phyloP scores from a whole-genome alignment of 805 yeast genomes.

The Yamadazyma insecticola region DNA sequence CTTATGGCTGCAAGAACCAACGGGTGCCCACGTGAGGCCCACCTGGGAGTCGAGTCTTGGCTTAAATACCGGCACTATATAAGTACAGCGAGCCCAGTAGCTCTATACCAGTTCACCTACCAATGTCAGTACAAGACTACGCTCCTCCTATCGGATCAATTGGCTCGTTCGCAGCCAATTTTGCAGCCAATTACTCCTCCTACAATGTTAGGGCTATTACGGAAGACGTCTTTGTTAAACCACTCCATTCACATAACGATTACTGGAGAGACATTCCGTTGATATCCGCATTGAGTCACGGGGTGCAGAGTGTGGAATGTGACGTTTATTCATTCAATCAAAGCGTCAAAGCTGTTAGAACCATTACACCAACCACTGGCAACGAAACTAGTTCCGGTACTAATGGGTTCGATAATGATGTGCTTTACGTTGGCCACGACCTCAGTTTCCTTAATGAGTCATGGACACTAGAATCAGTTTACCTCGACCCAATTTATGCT shows the following conservation, averaged over 20 bases:
- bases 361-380: constrained; percentile 17
- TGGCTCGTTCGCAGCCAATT: too few relatives aligned
- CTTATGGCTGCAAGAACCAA: too few relatives aligned
- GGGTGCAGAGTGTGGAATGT: constrained; percentile 59
- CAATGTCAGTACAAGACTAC: too few relatives aligned
- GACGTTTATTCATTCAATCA: constrained; percentile 53
- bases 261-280: constrained; percentile 60
- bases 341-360: constrained; percentile 22
- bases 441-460: constrained; percentile 39
- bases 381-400: constrained; percentile 14
- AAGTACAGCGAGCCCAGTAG: too few relatives aligned
- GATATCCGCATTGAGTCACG: constrained; percentile 53
- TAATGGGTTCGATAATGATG: constrained; percentile 13
- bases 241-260: constrained; percentile 66
- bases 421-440: constrained; percentile 62
- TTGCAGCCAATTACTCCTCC: too few relatives aligned
- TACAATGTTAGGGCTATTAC: constrained; percentile 25
- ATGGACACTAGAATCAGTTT: constrained; percentile 45
- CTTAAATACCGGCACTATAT: too few relatives aligned
- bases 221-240: constrained; percentile 35
- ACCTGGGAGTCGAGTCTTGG: too few relatives aligned
- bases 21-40: too few relatives aligned
- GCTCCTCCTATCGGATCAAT: too few relatives aligned
- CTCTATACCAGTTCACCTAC: too few relatives aligned
- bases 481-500: constrained; percentile 47